Evolutionary conservation across 179 eudicot species (phyloP), one percentile per base, ranked within the genome.

Genomic region (Sideroxylon spinosum): DNA sequence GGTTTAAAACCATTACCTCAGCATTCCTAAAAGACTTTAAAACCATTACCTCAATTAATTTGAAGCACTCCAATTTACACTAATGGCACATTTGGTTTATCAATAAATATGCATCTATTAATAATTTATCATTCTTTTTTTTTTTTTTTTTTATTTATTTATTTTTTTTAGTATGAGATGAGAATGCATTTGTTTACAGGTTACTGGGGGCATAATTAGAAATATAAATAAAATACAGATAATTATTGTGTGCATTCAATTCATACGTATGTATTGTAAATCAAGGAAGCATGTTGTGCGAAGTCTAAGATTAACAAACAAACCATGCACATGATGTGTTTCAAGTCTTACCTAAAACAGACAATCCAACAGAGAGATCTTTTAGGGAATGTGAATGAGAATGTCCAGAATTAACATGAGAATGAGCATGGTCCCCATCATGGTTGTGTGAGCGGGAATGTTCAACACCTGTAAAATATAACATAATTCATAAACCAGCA

Each of bases 331-430:
- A 10, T 61, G 12, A 29, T 29, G 57, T 23, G 29, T 29, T 71
- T 77, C 46, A 53, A 44, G 2, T 82, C 91, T 87, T 86, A 95
- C 98, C 79, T 83, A 95, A 84, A 68, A 95, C 77, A 19, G 97
- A 91, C 81, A 95, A 83, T 71, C 98, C 98, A 77, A 93, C 84
- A 55, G 97, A 95, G 56, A 95, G 98, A 86, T 95, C 98, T 84
- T 91, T 75, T 53, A 95, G 64, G 67, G 98, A 95, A 88, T 91
- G 91, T 49, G 95, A 87, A 79, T 85, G 93, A 53, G 84, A 76
- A 74, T 77, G 83, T 73, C 84, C 94, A 68, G 85, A 74, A 78
- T 84, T 83, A 74, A 67, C 84, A 74, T 84, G 88, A 76, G 77
- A 69, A 84, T 82, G 84, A 75, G 68, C 79, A 82, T 84, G 85